phyloP scores from a whole-genome alignment of 2,329 filamentous ascomycete genomes.

The Ophiostoma angusticollis region DNA sequence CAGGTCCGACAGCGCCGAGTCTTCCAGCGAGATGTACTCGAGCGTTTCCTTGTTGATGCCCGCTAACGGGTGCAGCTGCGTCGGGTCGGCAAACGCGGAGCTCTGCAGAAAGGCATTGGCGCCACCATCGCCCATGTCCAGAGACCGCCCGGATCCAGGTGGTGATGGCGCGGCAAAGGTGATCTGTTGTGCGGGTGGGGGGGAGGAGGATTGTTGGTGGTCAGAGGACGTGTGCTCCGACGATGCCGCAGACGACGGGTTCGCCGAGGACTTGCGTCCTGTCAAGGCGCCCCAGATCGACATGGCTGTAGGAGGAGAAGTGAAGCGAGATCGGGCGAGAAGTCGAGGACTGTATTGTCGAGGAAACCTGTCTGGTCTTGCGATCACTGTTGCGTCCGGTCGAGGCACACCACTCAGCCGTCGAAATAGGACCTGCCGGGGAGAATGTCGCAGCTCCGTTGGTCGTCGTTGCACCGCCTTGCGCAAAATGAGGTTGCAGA shows the following conservation, averaged over 20 bases:
- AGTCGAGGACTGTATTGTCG: no score
- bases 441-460: slow-evolving; percentile 3
- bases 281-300: slow-evolving; percentile 50
- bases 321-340: not conserved
- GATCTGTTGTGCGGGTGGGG: slow-evolving; percentile 17
- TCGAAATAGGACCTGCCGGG: no score
- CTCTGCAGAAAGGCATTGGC: slow-evolving; percentile 75
- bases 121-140: slow-evolving; percentile 42
- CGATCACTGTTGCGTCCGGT: no score
- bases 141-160: not conserved
- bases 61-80: slow-evolving; percentile 81
- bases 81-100: slow-evolving; percentile 69
- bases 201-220: slow-evolving; percentile 42
- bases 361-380: no score
- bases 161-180: slow-evolving; percentile 51
- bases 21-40: slow-evolving; percentile 91
- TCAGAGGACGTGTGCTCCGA: slow-evolving; percentile 28
- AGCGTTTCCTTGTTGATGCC: slow-evolving; percentile 86
- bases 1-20: slow-evolving; percentile 73
- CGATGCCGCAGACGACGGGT: slow-evolving; percentile 24
- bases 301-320: slow-evolving; percentile 21
- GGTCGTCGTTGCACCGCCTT: not conserved
- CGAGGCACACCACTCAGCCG: no score
- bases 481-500: not conserved
- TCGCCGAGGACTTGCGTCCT: slow-evolving; percentile 35